Base-by-base conservation (phyloP, 116 monocot species). In the Trichopus zeylanicus region DNA sequence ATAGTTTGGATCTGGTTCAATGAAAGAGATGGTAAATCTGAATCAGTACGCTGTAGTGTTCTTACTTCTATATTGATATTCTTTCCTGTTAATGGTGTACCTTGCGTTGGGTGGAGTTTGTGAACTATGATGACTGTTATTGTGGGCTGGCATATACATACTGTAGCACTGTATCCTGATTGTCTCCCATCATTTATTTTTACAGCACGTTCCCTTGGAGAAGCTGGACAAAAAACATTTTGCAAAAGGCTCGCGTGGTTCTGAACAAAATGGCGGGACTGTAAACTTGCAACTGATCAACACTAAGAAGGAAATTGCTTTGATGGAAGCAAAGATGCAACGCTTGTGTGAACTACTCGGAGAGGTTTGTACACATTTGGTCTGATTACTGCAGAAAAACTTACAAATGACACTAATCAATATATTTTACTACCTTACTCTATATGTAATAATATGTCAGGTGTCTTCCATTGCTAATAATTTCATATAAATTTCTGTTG, bases 141-240 rank as follows among this genome's bases (percentile, higher is more conserved):
- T 42, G 42, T 42, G 18, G 3, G 13, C 6, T 18, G 12, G n/a
- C 13, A 42, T n/a, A 16, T 42, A n/a, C 12, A 3, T n/a, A 42
- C 13, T 8, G n/a, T 16, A 1, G 0, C 7, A 42, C 42, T 42
- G 18, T 42, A 42, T 22, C 21, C 23, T 49, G 49, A 22, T 46
- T 1, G 3, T 24, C 49, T 49, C 26, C 18, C n/a, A 18, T 37
- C 54, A 25, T 11, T 46, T 38, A 10, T 62, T 12, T 55, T 29
- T 71, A 48, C 67, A 98, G 97, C 56, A 82, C 28, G 88, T 81
- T 26, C 91, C 97, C 4, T 68, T 98, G 67, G 87, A 87, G 32
- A 81, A 80, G 63, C 54, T 98, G 68, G 97, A 98, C 33, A 88
- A 69, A 70, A 98, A 91, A 55, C 85, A 98, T 91, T 98, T 98